Percentiles rank a stretch among this genome's conserved stretches.
Conservation (phyloP, 2,329 filamentous ascomycete species). For the Phialophora expanda region DNA sequence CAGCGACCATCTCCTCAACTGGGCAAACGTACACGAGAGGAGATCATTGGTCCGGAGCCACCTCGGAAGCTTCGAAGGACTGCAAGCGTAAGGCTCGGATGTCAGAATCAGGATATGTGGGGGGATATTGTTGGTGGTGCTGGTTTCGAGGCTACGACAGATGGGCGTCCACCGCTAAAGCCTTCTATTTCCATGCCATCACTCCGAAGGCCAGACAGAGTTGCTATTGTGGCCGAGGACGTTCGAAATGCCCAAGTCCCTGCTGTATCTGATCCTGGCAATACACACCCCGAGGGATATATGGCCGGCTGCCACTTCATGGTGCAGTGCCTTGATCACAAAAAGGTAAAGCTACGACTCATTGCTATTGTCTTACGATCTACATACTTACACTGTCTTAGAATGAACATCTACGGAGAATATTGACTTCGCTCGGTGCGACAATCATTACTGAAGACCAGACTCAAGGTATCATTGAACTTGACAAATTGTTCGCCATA, state of each 20-base stretch:
- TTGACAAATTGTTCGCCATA: constrained; percentile 50
- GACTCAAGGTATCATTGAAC: constrained; percentile 35
- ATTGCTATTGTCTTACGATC: neutral
- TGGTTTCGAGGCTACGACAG: constrained; percentile 38
- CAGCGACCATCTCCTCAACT: constrained; percentile 55
- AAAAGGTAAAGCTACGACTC: constrained; percentile 26
- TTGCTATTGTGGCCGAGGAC: neutral
- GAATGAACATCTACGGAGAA: constrained; percentile 45
- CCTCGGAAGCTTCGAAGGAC: constrained; percentile 84
- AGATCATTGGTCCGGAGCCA: constrained; percentile 60
- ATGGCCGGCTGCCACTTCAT: constrained; percentile 21
- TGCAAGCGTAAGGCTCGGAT: constrained; percentile 80
- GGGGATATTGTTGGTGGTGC: constrained; percentile 74
- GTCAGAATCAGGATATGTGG: constrained; percentile 85
- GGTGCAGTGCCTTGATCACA: constrained; percentile 26
- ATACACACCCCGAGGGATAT: constrained; percentile 11
- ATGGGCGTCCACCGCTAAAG: constrained; percentile 34
- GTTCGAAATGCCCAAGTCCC: neutral
- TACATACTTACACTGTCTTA: constrained; percentile 18
- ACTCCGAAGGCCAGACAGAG: constrained; percentile 22
- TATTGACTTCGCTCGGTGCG: constrained; percentile 51
- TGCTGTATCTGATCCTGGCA: constrained; percentile 26
- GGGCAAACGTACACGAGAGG: constrained; percentile 66
- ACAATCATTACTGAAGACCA: constrained; percentile 45
- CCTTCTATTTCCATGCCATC: constrained; percentile 38